Conservation (phyloP, 176 grass and related monocot genomes). For the Zea luxurians region DNA sequence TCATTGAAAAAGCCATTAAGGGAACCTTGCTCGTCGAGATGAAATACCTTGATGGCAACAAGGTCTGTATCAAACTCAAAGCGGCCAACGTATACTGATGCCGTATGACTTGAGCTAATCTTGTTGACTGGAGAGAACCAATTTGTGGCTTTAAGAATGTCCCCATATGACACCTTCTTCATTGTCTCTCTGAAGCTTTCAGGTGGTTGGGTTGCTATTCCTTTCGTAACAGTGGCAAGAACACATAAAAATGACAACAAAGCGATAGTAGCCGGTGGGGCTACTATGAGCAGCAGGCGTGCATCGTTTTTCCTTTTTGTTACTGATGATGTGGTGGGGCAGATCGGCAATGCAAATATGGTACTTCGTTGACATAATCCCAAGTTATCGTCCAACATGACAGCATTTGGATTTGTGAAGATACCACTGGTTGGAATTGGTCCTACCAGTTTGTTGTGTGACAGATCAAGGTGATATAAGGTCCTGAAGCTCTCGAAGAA, state of each 20-base stretch:
- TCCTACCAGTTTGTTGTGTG: neutral
- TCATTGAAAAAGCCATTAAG: neutral
- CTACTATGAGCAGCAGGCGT: neutral
- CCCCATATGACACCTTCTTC: slow-evolving; percentile 27
- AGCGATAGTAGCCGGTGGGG: neutral
- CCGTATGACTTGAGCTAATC: slow-evolving; percentile 17
- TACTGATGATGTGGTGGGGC: neutral
- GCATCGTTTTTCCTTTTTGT: neutral
- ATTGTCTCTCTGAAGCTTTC: slow-evolving; percentile 32
- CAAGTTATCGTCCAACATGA: neutral
- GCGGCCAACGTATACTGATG: slow-evolving; percentile 38
- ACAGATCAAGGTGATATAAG: neutral
- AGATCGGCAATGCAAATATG: neutral
- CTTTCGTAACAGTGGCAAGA: neutral
- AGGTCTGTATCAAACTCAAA: slow-evolving; percentile 40
- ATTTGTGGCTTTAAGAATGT: slow-evolving; percentile 43
- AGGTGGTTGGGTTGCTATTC: neutral
- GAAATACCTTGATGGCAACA: slow-evolving; percentile 41
- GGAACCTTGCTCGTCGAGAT: slow-evolving; percentile 20
- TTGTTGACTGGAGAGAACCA: slow-evolving; percentile 40
- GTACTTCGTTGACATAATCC: neutral
- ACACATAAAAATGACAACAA: neutral
- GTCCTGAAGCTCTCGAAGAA: neutral
- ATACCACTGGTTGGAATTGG: neutral
- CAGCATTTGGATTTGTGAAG: neutral